Evolutionary conservation across 108 stramenopile species (phyloP), one percentile per base, ranked within the genome.

Genomic region (Epithemia pelagica): DNA sequence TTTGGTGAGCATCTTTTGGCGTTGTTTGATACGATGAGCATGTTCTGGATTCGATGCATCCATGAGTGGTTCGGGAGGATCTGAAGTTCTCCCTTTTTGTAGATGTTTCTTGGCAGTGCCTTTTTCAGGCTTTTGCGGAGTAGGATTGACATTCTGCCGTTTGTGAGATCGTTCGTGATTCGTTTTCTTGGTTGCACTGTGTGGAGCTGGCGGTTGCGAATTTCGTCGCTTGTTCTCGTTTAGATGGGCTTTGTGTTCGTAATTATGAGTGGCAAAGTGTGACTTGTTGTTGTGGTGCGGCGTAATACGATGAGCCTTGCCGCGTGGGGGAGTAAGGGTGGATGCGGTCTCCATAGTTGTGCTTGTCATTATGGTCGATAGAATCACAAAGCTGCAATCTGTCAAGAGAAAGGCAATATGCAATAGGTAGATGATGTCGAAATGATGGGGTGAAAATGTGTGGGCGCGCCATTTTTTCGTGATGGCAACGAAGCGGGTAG

Each of bases 1-100:
- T 51, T 81, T 84, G 33, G 77, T 62, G 68, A 92, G 71, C 74
- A 78, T 78, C 18, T 81, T 77, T 7, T 75, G 74, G 7, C 91
- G 78, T 70, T 85, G 84, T 54, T 15, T 5, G 37, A 46, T 46
- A 10, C 37, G 5, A 15, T 46, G 37, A 46, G 37, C 37, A 46
- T 10, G 10, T 46, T 46, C 37, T 10, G 37, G 37, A 10, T 10
- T 46, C 10, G 37, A 46, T 10, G 37, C 37, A 46, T 46, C 37
- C 37, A 46, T 10, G 37, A 46, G 37, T 46, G 5, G 10, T 46
- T 46, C 37, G 5, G 37, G 37, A 5, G 15, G 37, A 46, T 15
- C 10, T 10, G 10, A 5, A 46, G 10, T 46, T 5, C 15, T 15
- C 37, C 10, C 15, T 46, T 46, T 46, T 5, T 10, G 10, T 46